A percentile compares a stretch with the other conserved stretches of the same genome.
Evolutionary conservation across 345 rosid species (phyloP).

Genomic region (Eucalyptus brandiana): DNA sequence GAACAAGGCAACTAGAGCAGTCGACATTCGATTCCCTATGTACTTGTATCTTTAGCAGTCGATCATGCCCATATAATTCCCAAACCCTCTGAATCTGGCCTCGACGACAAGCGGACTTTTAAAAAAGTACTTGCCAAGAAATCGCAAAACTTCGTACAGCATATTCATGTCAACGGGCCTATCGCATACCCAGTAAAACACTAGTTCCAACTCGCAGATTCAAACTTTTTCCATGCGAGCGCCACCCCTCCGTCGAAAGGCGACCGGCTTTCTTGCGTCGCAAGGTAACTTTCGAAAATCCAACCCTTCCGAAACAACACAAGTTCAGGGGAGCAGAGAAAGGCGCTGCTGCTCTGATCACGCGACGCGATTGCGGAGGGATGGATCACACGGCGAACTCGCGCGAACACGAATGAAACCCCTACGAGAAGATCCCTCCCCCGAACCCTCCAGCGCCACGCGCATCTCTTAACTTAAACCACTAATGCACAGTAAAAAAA

Average conservation of each 20-base stretch:
- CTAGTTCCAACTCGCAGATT: neutral
- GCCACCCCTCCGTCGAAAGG: neutral
- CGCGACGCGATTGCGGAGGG: neutral
- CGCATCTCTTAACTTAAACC: neutral
- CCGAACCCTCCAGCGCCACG: neutral
- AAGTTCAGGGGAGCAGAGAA: neutral
- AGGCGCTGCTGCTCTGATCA: neutral
- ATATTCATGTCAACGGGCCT: neutral
- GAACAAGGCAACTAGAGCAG: neutral
- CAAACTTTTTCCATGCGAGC: neutral
- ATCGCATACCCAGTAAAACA: neutral
- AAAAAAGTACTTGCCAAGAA: neutral
- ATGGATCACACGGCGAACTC: neutral
- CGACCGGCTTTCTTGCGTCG: neutral
- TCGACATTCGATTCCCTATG: neutral
- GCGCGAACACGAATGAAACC: neutral
- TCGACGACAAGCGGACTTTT: neutral
- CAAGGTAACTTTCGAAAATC: neutral
- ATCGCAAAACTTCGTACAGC: neutral
- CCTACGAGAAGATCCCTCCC: neutral
- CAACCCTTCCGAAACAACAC: neutral
- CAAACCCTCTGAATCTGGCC: neutral
- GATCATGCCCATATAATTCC: neutral
- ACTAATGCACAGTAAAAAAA: neutral
- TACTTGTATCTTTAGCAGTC: neutral